These are phyloP conservation scores for Hericium rajendrae DNA, from an alignment of 768 basidiomycete genomes.

Conservation along the genomic window DNA sequence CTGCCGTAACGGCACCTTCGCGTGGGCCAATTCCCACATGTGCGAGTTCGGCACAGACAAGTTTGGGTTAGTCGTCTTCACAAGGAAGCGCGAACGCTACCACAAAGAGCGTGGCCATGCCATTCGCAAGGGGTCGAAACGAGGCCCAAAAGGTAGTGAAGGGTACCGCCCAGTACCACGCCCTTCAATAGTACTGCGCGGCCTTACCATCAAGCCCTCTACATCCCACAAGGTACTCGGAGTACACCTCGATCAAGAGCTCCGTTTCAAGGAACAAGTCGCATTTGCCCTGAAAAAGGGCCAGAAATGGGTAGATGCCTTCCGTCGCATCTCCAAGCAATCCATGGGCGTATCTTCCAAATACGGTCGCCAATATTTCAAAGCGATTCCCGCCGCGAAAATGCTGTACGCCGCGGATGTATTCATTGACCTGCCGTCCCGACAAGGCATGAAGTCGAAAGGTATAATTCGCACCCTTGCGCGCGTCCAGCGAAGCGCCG, in stretches of 20 bases:
- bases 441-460: neutral
- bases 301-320: slow-evolving; percentile 12
- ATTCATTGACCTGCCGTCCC: neutral
- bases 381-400: slow-evolving; percentile 18
- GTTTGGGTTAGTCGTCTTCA: neutral
- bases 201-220: slow-evolving; percentile 13
- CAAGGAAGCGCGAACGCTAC: neutral
- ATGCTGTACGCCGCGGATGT: slow-evolving; percentile 19
- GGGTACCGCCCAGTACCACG: neutral
- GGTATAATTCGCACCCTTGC: neutral
- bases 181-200: slow-evolving; percentile 7
- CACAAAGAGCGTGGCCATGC: neutral
- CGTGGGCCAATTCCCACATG: neutral
- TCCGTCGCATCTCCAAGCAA: slow-evolving; percentile 14
- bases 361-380: slow-evolving; percentile 18
- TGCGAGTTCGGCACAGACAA: neutral
- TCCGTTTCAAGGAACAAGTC: slow-evolving; percentile 17
- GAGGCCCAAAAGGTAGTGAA: neutral
- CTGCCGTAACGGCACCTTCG: neutral
- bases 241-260: slow-evolving; percentile 20
- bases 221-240: slow-evolving; percentile 22
- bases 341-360: slow-evolving; percentile 13
- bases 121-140: neutral
- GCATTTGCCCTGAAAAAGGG: slow-evolving; percentile 17
- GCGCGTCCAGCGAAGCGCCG: neutral